phyloP scores from a whole-genome alignment of 108 stramenopile genomes.

The Skeletonema tropicum region DNA sequence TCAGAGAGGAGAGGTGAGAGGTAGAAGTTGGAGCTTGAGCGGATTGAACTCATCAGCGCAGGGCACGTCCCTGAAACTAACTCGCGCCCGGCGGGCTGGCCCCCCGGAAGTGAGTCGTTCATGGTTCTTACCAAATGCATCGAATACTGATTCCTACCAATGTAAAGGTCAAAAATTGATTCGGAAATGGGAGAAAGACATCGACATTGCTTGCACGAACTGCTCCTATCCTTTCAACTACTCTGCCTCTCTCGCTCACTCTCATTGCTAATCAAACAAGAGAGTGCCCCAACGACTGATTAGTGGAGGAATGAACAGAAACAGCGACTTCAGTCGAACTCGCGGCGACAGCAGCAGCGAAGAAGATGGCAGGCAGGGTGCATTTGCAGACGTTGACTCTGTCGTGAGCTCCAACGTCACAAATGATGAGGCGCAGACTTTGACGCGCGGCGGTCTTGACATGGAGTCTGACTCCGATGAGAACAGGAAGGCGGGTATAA shows the following conservation, averaged over 20 bases:
- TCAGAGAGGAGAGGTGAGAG: too few relatives aligned
- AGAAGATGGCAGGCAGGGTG: neutral
- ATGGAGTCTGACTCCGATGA: neutral
- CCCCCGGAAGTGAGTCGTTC: too few relatives aligned
- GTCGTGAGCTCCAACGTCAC: constrained; percentile 27
- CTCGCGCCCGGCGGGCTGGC: too few relatives aligned
- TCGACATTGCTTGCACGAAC: too few relatives aligned
- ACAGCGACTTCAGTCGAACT: neutral
- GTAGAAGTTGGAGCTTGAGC: too few relatives aligned
- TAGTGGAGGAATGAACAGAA: neutral
- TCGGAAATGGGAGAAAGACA: too few relatives aligned
- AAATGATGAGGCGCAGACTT: constrained; percentile 7
- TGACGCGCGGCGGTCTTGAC: neutral
- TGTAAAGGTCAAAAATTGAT: neutral
- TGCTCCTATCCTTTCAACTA: too few relatives aligned
- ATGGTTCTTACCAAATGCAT: neutral
- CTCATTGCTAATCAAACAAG: too few relatives aligned
- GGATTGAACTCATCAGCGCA: too few relatives aligned
- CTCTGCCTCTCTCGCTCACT: too few relatives aligned
- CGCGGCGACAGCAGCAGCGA: neutral
- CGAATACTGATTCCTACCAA: neutral
- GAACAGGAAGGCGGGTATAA: constrained; percentile 14
- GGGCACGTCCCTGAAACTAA: too few relatives aligned
- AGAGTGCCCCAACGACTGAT: too few relatives aligned
- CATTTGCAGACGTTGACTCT: constrained; percentile 44